These are phyloP conservation scores for Bolboschoenoplectus hybrid DNA, from an alignment of 202 grass and related monocot species.

Conservation along the genomic window DNA sequence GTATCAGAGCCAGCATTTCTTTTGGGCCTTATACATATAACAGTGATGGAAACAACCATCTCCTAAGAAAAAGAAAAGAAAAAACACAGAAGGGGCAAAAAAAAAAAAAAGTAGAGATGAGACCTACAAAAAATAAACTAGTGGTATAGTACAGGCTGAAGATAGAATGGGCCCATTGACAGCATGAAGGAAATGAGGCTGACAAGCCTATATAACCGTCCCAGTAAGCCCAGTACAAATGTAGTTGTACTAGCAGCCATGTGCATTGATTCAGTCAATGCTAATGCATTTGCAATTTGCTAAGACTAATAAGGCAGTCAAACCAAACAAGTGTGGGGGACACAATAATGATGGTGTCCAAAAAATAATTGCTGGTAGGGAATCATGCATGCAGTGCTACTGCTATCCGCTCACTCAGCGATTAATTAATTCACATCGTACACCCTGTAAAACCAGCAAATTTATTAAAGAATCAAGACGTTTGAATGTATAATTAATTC, in stretches of 20 bases:
- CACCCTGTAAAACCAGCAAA: slow-evolving; percentile 29
- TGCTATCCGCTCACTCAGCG: neutral
- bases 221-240: slow-evolving; percentile 24
- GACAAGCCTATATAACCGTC: neutral
- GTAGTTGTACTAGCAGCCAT: slow-evolving; percentile 25
- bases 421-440: neutral
- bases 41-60: neutral
- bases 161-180: neutral
- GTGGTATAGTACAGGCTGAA: neutral
- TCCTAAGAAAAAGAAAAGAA: neutral
- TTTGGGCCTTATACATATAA: neutral
- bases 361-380: slow-evolving; percentile 27
- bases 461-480: neutral
- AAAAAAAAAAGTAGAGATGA: neutral
- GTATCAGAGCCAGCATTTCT: too few species aligned
- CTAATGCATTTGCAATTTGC: slow-evolving; percentile 21
- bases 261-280: slow-evolving; percentile 39
- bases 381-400: slow-evolving; percentile 4
- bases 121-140: neutral
- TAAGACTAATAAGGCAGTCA: slow-evolving; percentile 34
- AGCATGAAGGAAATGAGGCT: neutral
- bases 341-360: slow-evolving; percentile 17
- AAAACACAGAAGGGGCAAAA: neutral
- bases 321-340: slow-evolving; percentile 33
- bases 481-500: neutral